Conservation (phyloP, 2,329 filamentous ascomycete genomes). For the Passalora sequoiae region DNA sequence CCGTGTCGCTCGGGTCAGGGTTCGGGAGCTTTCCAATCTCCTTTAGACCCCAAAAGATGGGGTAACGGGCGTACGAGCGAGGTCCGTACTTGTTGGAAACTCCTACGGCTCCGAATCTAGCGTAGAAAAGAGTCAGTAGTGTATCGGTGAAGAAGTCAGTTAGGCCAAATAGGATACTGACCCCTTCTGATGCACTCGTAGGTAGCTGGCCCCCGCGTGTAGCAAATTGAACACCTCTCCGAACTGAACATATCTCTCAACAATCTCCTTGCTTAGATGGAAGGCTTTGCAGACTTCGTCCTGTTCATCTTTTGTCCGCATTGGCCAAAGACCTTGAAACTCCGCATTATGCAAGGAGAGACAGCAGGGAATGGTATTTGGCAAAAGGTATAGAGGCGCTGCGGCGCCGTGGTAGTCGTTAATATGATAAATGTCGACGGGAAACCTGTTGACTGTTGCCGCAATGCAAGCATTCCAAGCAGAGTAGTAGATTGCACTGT, state of each 20-base stretch:
- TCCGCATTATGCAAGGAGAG: conserved; percentile 63
- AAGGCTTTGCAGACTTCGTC: conserved; percentile 60
- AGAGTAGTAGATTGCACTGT: conserved; percentile 61
- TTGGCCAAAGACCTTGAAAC: conserved; percentile 63
- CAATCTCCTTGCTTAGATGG: conserved; percentile 53
- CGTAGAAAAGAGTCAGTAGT: too few relatives aligned
- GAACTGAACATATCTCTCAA: conserved; percentile 59
- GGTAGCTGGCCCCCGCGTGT: conserved; percentile 58
- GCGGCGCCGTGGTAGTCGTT: conserved; percentile 60
- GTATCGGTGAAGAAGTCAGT: neutral
- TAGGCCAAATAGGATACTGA: neutral
- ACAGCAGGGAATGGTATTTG: conserved; percentile 55
- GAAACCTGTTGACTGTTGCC: conserved; percentile 55
- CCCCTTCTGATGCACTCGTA: conserved; percentile 60
- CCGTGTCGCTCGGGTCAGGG: conserved; percentile 59
- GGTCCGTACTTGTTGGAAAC: conserved; percentile 63
- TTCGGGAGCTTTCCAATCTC: conserved; percentile 60
- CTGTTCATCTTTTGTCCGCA: conserved; percentile 55
- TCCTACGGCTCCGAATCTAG: conserved; percentile 58
- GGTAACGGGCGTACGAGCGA: conserved; percentile 58
- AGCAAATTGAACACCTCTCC: conserved; percentile 63
- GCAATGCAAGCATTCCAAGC: conserved; percentile 66
- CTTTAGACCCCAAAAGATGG: conserved; percentile 61
- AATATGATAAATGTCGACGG: conserved; percentile 58
- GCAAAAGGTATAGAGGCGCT: conserved; percentile 59